Conservation (phyloP, 768 basidiomycete genomes). For the Suillus decipiens region DNA sequence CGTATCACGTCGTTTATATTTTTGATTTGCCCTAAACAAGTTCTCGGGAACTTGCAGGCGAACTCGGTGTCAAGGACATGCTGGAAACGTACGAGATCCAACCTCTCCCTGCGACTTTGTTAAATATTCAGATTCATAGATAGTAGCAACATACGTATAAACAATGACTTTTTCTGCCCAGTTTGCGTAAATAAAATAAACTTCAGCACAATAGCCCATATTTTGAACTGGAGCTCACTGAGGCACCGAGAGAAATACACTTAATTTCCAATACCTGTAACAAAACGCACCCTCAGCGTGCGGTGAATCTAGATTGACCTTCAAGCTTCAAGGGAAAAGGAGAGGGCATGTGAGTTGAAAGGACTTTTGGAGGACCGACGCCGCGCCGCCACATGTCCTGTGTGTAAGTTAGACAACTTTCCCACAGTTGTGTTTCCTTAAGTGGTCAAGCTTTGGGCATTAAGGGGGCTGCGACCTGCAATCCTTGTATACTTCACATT, state of each 20-base stretch:
- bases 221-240: neutral
- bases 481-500: too few relatives aligned
- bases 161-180: neutral
- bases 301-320: neutral
- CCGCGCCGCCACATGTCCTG: neutral
- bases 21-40: neutral
- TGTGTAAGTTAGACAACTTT: neutral
- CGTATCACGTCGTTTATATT: neutral
- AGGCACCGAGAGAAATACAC: neutral
- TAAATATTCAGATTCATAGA: neutral
- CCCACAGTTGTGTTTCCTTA: too few relatives aligned
- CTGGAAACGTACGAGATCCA: neutral
- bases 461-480: too few relatives aligned
- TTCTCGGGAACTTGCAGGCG: neutral
- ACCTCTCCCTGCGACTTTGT: neutral
- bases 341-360: neutral
- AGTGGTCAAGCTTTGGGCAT: too few relatives aligned
- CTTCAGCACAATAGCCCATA: neutral
- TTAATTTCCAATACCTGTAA: neutral
- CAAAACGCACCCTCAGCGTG: neutral
- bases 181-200: neutral
- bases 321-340: neutral
- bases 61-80: neutral
- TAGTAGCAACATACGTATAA: neutral
- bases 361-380: neutral